Evolutionary conservation across 192 early-diverging fungal species (phyloP), one percentile per base, ranked within the genome.

Genomic region (Entophlyctis helioformis): DNA sequence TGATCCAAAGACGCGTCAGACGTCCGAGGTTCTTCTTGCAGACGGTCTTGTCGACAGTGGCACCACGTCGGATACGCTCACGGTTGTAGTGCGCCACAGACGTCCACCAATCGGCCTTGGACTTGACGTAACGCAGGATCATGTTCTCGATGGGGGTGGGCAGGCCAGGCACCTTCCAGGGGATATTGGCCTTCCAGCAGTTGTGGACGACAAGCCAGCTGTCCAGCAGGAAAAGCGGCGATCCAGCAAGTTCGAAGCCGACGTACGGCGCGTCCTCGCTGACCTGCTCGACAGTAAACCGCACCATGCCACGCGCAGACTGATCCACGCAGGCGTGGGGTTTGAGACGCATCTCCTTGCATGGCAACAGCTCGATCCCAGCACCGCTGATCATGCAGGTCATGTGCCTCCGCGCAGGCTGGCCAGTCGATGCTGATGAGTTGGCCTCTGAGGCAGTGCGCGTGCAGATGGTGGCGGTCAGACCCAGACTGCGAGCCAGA

Each of bases 101-200:
- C 1, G 90, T 96, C 96, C 96, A 98, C 96, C 96, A 98, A 69
- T 98, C 96, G n/a, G 96, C 91, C 69, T 98, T 98, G 43, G 89
- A 82, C 67, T 96, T 96, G 48, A 98, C 91, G 66, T 98, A 98
- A 34, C 92, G 83, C 54, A 96, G 62, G 57, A 98, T 94, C 89
- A 98, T 95, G 71, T 95, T 96, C 58, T 96, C 92, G 47, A 98
- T 86, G 3, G 96, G 86, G 26, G 78, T 83, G n/a, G 96, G 92
- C 73, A 98, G 78, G 31, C 93, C 93, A 37, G 91, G 89, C 15
- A 98, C 93, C 57, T 95, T 91, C 96, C 96, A 98, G 27, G 96
- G 92, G 53, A 95, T 93, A 61, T 98, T 98, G 24, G 96, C 92
- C 70, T 98, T 98, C 86, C 88, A 95, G 60, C 74, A 7, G 48